A percentile compares a stretch with the other conserved stretches of the same genome.
Evolutionary conservation across 2,329 filamentous ascomycete genomes (phyloP).

Genomic region (Fusarium sp.): DNA sequence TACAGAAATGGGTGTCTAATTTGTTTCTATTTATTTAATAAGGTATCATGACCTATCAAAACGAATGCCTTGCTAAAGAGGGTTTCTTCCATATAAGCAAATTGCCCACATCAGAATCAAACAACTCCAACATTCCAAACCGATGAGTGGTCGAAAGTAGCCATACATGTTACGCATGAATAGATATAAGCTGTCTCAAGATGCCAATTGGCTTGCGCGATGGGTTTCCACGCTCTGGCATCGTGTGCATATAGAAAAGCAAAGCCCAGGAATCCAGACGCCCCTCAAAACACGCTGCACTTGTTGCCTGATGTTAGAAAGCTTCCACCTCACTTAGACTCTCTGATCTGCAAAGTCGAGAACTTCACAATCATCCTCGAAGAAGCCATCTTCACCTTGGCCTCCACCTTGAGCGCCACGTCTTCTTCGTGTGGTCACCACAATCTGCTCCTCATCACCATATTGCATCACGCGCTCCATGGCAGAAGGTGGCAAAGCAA

Average conservation of each 20-base stretch:
- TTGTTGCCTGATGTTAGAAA: constrained; percentile 15
- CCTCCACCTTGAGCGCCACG: constrained; percentile 64
- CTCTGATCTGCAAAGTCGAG: constrained; percentile 85
- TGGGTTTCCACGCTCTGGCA: constrained; percentile 21
- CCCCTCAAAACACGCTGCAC: constrained; percentile 23
- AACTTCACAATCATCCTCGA: constrained; percentile 93
- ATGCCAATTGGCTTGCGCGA: constrained; percentile 32
- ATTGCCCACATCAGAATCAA: constrained; percentile 50
- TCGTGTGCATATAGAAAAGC: constrained; percentile 41
- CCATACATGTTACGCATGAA: constrained; percentile 31
- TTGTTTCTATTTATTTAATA: constrained; percentile 55
- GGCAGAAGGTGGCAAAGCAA: constrained; percentile 72
- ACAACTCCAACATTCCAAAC: constrained; percentile 46
- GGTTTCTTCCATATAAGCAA: constrained; percentile 49
- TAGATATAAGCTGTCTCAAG: constrained; percentile 22
- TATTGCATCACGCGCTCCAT: constrained; percentile 74
- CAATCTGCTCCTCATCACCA: constrained; percentile 79
- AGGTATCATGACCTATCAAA: constrained; percentile 40
- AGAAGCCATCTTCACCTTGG: constrained; percentile 80
- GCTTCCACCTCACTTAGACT: constrained; percentile 60
- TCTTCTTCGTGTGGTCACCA: constrained; percentile 83
- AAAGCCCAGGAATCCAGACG: constrained; percentile 37
- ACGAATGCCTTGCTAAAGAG: constrained; percentile 47
- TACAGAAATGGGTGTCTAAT: constrained; percentile 53
- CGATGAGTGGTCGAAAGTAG: constrained; percentile 40